Conservation (phyloP, 2,329 filamentous ascomycete genomes). For the Knoxdaviesia proteae region DNA sequence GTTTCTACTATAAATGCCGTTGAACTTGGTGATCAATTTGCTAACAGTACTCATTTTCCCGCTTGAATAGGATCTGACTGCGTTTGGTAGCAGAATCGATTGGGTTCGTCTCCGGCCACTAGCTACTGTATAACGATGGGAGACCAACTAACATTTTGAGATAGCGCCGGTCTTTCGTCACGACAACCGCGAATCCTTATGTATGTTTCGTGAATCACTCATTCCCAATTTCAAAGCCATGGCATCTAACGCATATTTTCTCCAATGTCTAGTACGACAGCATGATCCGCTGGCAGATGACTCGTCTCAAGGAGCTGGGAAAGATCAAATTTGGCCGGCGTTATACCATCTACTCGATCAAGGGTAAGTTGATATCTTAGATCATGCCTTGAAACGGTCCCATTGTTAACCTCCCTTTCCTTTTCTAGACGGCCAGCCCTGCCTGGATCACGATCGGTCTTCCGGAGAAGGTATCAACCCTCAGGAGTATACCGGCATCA, state of each 20-base stretch:
- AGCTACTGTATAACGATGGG: no score
- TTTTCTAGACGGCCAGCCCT: slow-evolving; percentile 19
- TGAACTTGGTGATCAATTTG: no score
- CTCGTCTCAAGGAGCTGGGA: slow-evolving; percentile 63
- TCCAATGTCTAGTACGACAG: slow-evolving; percentile 55
- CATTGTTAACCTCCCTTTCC: slow-evolving; percentile 11
- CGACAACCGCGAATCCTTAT: slow-evolving; percentile 73
- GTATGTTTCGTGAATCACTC: slow-evolving; percentile 13
- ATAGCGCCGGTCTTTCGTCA: slow-evolving; percentile 67
- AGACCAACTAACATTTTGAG: no score
- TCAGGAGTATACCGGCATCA: slow-evolving; percentile 84
- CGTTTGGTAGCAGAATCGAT: slow-evolving; percentile 72
- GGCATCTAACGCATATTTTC: no score
- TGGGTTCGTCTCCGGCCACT: slow-evolving; percentile 21
- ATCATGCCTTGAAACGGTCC: slow-evolving; percentile 45
- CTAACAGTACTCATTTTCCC: slow-evolving; percentile 18
- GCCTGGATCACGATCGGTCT: slow-evolving; percentile 25
- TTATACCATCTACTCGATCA: slow-evolving; percentile 84
- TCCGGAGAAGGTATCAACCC: slow-evolving; percentile 36
- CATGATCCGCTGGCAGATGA: slow-evolving; percentile 96
- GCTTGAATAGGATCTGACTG: slow-evolving; percentile 40
- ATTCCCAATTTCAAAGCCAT: no score
- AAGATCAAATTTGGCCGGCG: slow-evolving; percentile 90
- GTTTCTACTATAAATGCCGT: no score
- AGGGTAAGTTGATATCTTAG: slow-evolving; percentile 19